These are phyloP conservation scores for Picochlorum sp. DNA, from an alignment of 139 green algal genomes.

Conservation along the genomic window DNA sequence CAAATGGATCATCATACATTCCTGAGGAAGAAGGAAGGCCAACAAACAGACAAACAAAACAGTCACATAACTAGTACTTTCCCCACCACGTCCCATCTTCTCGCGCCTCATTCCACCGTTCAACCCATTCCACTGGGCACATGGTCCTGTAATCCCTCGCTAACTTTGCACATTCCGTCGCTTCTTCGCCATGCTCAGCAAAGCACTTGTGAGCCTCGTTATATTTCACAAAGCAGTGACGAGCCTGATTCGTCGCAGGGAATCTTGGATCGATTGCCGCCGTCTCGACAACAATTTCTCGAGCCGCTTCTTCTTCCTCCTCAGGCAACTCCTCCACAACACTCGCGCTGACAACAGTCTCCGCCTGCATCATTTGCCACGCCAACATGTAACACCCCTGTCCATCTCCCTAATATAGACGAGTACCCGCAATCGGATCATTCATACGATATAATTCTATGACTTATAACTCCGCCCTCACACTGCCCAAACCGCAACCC, in stretches of 20 bases:
- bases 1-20: background rate
- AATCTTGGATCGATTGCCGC: conserved; percentile 78
- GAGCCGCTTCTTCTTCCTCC: background rate
- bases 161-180: conserved; percentile 58
- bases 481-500: too few species aligned
- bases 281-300: conserved; percentile 32
- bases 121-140: conserved; percentile 77
- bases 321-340: too few species aligned
- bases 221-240: conserved; percentile 84
- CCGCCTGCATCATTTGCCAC: too few species aligned
- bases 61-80: background rate
- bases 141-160: conserved; percentile 62
- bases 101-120: conserved; percentile 51
- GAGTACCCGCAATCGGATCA: too few species aligned
- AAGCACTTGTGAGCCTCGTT: conserved; percentile 85
- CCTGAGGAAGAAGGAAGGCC: background rate
- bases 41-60: background rate
- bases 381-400: too few species aligned
- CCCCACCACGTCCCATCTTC: conserved; percentile 38
- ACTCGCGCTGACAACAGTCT: too few species aligned
- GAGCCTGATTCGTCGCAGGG: conserved; percentile 75
- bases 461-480: too few species aligned
- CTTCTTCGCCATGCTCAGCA: conserved; percentile 59
- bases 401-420: too few species aligned
- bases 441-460: too few species aligned